Conservation (phyloP, 2,329 filamentous ascomycete species). For the Verticillium dahliae region DNA sequence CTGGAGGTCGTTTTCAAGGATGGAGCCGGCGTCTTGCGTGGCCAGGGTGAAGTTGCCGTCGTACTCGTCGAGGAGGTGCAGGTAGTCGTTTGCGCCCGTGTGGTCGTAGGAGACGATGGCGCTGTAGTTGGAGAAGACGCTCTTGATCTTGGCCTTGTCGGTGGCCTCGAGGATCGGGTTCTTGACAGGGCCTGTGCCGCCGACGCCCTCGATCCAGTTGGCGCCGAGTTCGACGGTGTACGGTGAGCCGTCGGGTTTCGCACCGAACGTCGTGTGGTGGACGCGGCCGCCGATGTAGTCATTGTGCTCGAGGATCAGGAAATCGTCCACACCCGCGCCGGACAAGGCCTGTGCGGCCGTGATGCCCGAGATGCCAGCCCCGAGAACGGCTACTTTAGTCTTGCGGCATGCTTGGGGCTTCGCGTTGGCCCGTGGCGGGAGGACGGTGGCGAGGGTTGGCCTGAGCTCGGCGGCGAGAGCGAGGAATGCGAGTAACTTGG, state of each 20-base stretch:
- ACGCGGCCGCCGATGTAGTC: conserved; percentile 57
- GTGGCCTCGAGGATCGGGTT: conserved; percentile 59
- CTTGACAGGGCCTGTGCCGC: conserved; percentile 25
- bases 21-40: conserved; percentile 46
- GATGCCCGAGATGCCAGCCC: conserved; percentile 57
- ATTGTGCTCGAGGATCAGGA: conserved; percentile 59
- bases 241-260: conserved; percentile 37
- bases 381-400: conserved; percentile 36
- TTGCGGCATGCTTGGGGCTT: conserved; percentile 15
- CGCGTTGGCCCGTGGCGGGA: too few relatives aligned
- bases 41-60: conserved; percentile 36
- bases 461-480: too few relatives aligned
- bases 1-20: conserved; percentile 53
- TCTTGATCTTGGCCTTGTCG: conserved; percentile 51
- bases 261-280: conserved; percentile 50
- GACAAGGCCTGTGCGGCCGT: conserved; percentile 57
- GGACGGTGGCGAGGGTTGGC: too few relatives aligned
- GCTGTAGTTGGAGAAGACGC: conserved; percentile 50
- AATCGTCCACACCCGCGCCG: conserved; percentile 56
- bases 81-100: conserved; percentile 45
- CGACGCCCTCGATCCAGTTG: conserved; percentile 43
- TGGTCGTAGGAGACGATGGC: conserved; percentile 56
- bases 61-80: conserved; percentile 40
- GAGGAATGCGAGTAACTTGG: too few relatives aligned
- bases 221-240: conserved; percentile 59